Evolutionary conservation across 192 early-diverging fungal genomes (phyloP).

Genomic region (Podila horticola): DNA sequence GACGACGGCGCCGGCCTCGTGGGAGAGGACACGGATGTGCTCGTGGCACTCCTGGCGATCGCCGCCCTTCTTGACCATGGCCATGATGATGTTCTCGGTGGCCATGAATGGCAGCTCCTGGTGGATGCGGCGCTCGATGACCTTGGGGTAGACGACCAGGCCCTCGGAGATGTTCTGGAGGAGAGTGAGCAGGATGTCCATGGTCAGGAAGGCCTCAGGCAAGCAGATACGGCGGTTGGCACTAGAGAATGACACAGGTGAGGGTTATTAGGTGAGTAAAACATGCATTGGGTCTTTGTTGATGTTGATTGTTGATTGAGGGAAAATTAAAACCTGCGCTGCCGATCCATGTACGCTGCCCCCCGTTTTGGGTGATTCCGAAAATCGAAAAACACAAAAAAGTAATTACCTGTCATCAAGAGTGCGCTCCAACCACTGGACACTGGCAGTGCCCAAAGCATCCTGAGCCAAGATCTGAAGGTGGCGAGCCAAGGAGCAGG

Average conservation of each 20-base stretch:
- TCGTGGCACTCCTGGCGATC: conserved; percentile 98
- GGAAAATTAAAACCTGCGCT: too few relatives aligned
- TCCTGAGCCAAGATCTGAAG: conserved; percentile 92
- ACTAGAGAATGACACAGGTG: conserved; percentile 31
- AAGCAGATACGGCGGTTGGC: conserved; percentile 96
- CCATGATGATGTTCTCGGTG: conserved; percentile 99
- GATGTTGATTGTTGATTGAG: background rate
- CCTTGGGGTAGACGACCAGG: conserved; percentile 96
- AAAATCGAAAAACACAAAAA: background rate
- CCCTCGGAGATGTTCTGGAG: conserved; percentile 98
- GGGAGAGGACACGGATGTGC: conserved; percentile 93
- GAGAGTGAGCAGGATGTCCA: conserved; percentile 94
- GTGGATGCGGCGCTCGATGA: conserved; percentile 88
- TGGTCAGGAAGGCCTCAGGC: conserved; percentile 96
- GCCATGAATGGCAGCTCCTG: conserved; percentile 99
- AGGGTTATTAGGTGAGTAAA: background rate
- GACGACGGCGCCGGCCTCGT: conserved; percentile 91
- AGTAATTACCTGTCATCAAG: conserved; percentile 83
- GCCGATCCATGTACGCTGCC: background rate
- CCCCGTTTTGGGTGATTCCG: background rate
- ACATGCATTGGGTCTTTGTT: conserved; percentile 1
- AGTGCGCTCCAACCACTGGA: conserved; percentile 98
- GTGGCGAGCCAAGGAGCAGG: conserved; percentile 95
- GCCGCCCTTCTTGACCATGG: conserved; percentile 95
- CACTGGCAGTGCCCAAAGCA: conserved; percentile 88